Conservation (phyloP, 352 stramenopile genomes). For the Phytophthora colocasiae region DNA sequence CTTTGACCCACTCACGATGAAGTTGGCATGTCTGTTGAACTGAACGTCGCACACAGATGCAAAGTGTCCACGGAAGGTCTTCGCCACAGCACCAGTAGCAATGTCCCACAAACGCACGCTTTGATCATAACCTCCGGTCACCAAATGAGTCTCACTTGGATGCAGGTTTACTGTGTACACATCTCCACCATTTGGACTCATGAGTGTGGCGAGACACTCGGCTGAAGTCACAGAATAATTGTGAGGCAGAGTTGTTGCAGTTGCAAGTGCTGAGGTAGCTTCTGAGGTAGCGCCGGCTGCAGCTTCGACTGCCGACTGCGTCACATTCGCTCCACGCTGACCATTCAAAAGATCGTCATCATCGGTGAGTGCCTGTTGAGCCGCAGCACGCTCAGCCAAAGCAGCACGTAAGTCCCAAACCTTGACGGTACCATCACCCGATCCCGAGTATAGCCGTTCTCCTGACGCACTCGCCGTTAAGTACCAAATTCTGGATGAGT, state of each 20-base stretch:
- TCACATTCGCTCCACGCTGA: constrained; percentile 41
- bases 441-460: constrained; percentile 79
- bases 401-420: constrained; percentile 84
- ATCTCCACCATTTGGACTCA: constrained; percentile 65
- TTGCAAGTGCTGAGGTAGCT: constrained; percentile 27
- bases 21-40: constrained; percentile 89
- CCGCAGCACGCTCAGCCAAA: constrained; percentile 46
- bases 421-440: constrained; percentile 86
- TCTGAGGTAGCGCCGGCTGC: constrained; percentile 12
- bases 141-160: constrained; percentile 86
- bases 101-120: constrained; percentile 89
- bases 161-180: constrained; percentile 90
- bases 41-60: constrained; percentile 88
- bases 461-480: constrained; percentile 67
- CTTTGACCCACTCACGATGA: constrained; percentile 88
- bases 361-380: constrained; percentile 44
- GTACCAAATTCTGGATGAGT: constrained; percentile 89
- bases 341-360: constrained; percentile 43
- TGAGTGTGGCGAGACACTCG: constrained; percentile 64
- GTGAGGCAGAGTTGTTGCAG: constrained; percentile 37
- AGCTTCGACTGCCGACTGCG: constrained; percentile 32
- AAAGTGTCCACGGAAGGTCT: constrained; percentile 84
- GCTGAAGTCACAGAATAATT: constrained; percentile 49
- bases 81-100: constrained; percentile 66
- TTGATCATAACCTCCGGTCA: constrained; percentile 89